Conservation (phyloP, 148 eudicot species). For the Drosera capensis region DNA sequence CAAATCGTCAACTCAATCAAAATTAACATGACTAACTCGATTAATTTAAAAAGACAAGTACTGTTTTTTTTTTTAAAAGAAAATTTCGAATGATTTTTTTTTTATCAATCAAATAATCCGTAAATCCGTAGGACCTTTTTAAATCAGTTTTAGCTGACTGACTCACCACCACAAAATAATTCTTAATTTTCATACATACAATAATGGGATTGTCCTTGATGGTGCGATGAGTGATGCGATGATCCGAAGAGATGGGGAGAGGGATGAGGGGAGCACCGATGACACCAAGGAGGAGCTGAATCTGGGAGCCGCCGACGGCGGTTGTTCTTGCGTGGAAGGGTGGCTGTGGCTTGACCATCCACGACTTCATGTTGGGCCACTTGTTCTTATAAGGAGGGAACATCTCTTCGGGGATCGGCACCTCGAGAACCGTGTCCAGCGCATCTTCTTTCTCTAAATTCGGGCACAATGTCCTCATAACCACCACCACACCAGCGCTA, state of each 20-base stretch:
- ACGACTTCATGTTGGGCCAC: constrained; percentile 66
- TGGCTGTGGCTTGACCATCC: constrained; percentile 56
- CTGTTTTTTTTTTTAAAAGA: too few relatives aligned
- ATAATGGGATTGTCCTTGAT: constrained; percentile 75
- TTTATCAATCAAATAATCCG: too few relatives aligned
- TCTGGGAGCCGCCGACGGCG: constrained; percentile 29
- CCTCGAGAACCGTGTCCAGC: constrained; percentile 84
- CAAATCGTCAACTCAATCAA: neutral
- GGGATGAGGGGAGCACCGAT: constrained; percentile 90
- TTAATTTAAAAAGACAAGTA: too few relatives aligned
- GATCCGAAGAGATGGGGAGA: constrained; percentile 35
- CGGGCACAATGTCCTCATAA: constrained; percentile 90
- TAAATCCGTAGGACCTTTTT: too few relatives aligned
- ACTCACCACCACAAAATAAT: neutral
- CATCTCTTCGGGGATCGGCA: constrained; percentile 87
- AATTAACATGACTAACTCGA: too few relatives aligned
- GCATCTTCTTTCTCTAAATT: constrained; percentile 69
- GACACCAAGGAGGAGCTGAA: constrained; percentile 75
- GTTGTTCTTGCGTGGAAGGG: constrained; percentile 6
- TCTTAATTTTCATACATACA: constrained; percentile 27
- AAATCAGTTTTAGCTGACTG: too few relatives aligned
- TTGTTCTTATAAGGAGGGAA: constrained; percentile 16
- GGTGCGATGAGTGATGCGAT: constrained; percentile 10
- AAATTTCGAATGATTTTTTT: too few relatives aligned
- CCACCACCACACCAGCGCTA: too few relatives aligned